These are phyloP conservation scores for Pythium apleroticum DNA, from an alignment of 352 stramenopile genomes.

Conservation along the genomic window DNA sequence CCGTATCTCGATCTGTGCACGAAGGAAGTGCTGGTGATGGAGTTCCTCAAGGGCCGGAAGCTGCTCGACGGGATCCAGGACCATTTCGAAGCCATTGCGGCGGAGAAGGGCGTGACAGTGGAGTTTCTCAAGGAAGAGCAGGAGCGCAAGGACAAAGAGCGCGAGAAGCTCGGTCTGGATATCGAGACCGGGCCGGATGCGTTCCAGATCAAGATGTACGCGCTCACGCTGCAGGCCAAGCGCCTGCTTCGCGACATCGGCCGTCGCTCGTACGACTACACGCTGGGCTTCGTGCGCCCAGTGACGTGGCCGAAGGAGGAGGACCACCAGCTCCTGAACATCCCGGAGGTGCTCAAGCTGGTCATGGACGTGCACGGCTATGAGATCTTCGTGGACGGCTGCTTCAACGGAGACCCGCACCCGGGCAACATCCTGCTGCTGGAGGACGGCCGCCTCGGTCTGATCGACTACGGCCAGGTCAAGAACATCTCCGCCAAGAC, in stretches of 20 bases:
- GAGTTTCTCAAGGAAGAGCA: conserved; percentile 84
- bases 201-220: conserved; percentile 55
- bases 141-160: conserved; percentile 64
- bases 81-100: conserved; percentile 89
- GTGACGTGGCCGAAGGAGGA: conserved; percentile 43
- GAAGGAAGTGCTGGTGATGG: conserved; percentile 96
- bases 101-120: conserved; percentile 82
- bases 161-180: conserved; percentile 56
- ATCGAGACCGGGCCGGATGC: conserved; percentile 73
- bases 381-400: conserved; percentile 92
- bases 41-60: conserved; percentile 89
- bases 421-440: conserved; percentile 92
- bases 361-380: conserved; percentile 91
- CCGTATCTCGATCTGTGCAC: conserved; percentile 90
- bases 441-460: conserved; percentile 82
- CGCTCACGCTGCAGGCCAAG: conserved; percentile 43
- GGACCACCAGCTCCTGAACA: conserved; percentile 66
- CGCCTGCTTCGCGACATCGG: conserved; percentile 37
- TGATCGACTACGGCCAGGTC: conserved; percentile 93
- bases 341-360: conserved; percentile 81
- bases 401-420: conserved; percentile 91
- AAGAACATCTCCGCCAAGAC: conserved; percentile 80
- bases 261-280: conserved; percentile 78
- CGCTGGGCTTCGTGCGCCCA: conserved; percentile 74
- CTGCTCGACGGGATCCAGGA: conserved; percentile 87